Evolutionary conservation across 139 green algal genomes (phyloP).

Genomic region (Chlorella sp.): DNA sequence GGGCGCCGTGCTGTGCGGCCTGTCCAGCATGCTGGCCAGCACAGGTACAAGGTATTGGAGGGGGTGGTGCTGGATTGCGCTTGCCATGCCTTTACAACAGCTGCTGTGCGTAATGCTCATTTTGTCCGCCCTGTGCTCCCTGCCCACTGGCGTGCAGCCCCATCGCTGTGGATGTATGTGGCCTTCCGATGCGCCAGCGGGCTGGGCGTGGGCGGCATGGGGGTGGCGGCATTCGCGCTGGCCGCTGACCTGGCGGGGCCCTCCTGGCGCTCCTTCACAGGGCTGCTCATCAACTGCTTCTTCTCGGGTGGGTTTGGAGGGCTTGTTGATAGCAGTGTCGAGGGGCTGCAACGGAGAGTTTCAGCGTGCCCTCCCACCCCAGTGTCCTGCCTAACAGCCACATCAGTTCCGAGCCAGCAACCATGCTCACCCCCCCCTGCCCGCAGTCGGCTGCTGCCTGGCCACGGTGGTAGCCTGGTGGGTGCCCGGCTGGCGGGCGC

Average conservation of each 20-base stretch:
- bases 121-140: no score
- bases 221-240: conserved; percentile 55
- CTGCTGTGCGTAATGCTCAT: no score
- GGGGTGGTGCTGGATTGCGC: no score
- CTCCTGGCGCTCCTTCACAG: conserved; percentile 49
- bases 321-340: not conserved
- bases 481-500: conserved; percentile 46
- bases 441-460: conserved; percentile 40
- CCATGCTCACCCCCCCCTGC: not conserved
- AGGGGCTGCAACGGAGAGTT: no score
- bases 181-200: conserved; percentile 58
- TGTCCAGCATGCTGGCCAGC: conserved; percentile 16
- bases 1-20: conserved; percentile 20
- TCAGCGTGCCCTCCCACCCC: not conserved
- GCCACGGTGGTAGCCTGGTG: conserved; percentile 57
- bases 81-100: no score
- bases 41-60: no score
- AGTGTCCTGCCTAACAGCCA: not conserved
- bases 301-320: conserved; percentile 2
- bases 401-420: no score
- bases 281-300: conserved; percentile 41
- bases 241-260: conserved; percentile 61
- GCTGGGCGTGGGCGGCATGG: conserved; percentile 55
- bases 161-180: conserved; percentile 57
- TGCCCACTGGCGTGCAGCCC: no score